Evolutionary conservation across 768 basidiomycete species (phyloP).

Genomic region (Boletus insuetus): DNA sequence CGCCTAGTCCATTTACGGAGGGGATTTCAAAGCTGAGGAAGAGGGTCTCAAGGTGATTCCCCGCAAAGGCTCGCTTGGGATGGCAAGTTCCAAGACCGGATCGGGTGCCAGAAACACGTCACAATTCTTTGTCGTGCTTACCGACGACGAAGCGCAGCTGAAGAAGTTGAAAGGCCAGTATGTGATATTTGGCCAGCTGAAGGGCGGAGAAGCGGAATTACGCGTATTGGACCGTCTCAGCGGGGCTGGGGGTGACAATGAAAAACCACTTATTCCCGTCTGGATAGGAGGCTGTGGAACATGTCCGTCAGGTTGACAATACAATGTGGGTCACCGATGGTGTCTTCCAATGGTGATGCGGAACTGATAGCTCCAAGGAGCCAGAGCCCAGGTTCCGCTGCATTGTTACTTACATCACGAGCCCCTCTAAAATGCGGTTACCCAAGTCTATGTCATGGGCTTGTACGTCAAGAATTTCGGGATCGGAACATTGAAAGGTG

Average conservation of each 20-base stretch:
- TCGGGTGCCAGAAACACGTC: conserved; percentile 46
- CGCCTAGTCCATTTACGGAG: conserved; percentile 43
- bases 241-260: conserved; percentile 34
- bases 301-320: background rate
- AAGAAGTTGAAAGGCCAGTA: conserved; percentile 51
- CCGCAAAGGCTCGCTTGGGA: conserved; percentile 44
- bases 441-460: background rate
- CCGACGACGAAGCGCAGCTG: conserved; percentile 38
- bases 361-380: background rate
- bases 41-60: conserved; percentile 44
- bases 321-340: background rate
- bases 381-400: background rate
- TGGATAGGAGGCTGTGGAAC: conserved; percentile 45
- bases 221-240: conserved; percentile 36
- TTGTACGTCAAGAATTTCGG: background rate
- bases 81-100: conserved; percentile 46
- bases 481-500: background rate
- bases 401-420: conserved; percentile 1
- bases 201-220: conserved; percentile 30
- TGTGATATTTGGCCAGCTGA: conserved; percentile 42
- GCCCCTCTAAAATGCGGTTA: background rate
- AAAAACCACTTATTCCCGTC: conserved; percentile 34
- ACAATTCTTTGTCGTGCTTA: conserved; percentile 51
- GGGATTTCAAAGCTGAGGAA: conserved; percentile 51
- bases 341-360: background rate